Percentiles rank a stretch among this genome's conserved stretches.
phyloP scores from a whole-genome alignment of 1,284 basidiomycete genomes.

The Cutaneotrichosporon spelunceum region DNA sequence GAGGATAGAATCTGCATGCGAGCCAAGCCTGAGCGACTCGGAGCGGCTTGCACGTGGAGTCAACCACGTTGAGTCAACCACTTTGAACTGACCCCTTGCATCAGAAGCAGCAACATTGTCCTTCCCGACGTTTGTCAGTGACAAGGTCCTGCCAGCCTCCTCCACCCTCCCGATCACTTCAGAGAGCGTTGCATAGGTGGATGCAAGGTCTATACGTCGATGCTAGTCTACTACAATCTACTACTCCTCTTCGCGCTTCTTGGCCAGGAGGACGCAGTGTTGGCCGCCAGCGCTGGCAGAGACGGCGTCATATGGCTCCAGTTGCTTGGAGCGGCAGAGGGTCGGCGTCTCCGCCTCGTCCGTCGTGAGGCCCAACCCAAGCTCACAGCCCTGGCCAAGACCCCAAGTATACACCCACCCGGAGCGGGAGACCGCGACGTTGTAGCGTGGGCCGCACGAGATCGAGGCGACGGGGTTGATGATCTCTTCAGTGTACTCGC shows the following conservation, averaged over 20 bases:
- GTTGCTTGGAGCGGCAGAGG: slow-evolving; percentile 57
- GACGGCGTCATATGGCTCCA: slow-evolving; percentile 52
- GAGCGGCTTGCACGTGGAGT: too few relatives aligned
- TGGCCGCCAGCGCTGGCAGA: slow-evolving; percentile 54
- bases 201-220: background rate
- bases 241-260: slow-evolving; percentile 11
- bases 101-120: too few relatives aligned
- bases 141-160: background rate
- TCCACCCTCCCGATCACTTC: too few relatives aligned
- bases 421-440: slow-evolving; percentile 70
- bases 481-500: slow-evolving; percentile 48
- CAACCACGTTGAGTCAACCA: too few relatives aligned
- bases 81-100: too few relatives aligned
- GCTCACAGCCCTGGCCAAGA: slow-evolving; percentile 59
- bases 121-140: too few relatives aligned
- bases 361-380: slow-evolving; percentile 53
- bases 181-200: background rate
- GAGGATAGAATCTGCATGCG: too few relatives aligned
- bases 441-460: slow-evolving; percentile 74
- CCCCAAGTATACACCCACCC: slow-evolving; percentile 86
- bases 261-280: slow-evolving; percentile 52
- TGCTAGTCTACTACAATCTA: background rate
- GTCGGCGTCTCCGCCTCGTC: slow-evolving; percentile 60
- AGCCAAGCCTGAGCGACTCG: too few relatives aligned
- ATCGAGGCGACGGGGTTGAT: slow-evolving; percentile 69